Conservation (phyloP, 2,329 filamentous ascomycete genomes). For the Aspergillus sp. region DNA sequence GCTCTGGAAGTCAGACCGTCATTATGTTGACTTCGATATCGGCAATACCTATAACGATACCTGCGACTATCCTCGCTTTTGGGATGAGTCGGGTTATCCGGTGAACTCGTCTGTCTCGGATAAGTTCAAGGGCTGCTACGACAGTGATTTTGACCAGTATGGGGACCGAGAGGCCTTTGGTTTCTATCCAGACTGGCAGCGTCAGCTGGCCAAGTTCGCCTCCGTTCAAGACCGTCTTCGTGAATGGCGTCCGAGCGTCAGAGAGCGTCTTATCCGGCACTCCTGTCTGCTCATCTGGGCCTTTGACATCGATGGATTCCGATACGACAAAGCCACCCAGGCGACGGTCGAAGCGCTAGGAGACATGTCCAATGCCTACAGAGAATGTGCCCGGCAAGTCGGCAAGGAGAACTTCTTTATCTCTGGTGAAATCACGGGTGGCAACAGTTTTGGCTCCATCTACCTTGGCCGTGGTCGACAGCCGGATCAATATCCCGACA, state of each 20-base stretch:
- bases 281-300: slow-evolving; percentile 56
- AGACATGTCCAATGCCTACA: slow-evolving; percentile 49
- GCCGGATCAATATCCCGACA: slow-evolving; percentile 44
- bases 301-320: slow-evolving; percentile 59
- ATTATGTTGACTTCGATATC: slow-evolving; percentile 52
- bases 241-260: slow-evolving; percentile 54
- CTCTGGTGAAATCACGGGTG: slow-evolving; percentile 55
- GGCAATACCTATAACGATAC: slow-evolving; percentile 47
- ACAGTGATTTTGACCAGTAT: slow-evolving; percentile 59
- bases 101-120: slow-evolving; percentile 41
- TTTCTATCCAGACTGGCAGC: slow-evolving; percentile 55
- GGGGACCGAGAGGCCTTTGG: slow-evolving; percentile 58
- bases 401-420: slow-evolving; percentile 59
- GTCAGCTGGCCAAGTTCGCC: slow-evolving; percentile 58
- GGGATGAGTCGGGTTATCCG: slow-evolving; percentile 49
- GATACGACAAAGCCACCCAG: slow-evolving; percentile 60
- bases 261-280: slow-evolving; percentile 51
- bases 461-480: slow-evolving; percentile 56
- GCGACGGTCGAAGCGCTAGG: slow-evolving; percentile 55
- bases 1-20: slow-evolving; percentile 46
- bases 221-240: slow-evolving; percentile 59
- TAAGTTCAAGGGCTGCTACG: slow-evolving; percentile 48
- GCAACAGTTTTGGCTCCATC: slow-evolving; percentile 52
- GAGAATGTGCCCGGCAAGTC: slow-evolving; percentile 48
- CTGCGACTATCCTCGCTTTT: slow-evolving; percentile 55